These are phyloP conservation scores for Pythium sp. DNA, from an alignment of 352 stramenopile species.

Conservation along the genomic window DNA sequence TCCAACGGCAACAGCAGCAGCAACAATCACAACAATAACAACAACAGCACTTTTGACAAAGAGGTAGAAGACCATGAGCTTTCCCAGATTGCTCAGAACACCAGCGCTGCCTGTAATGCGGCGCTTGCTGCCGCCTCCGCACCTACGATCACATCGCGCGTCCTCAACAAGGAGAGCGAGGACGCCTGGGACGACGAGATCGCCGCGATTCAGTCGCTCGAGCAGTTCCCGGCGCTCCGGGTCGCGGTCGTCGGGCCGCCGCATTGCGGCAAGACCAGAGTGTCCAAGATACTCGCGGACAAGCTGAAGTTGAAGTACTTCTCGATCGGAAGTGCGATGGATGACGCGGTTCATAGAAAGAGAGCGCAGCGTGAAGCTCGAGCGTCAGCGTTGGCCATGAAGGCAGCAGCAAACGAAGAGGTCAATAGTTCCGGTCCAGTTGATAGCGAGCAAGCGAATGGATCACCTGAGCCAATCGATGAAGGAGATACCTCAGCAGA, in stretches of 20 bases:
- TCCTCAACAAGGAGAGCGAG: slow-evolving; percentile 26
- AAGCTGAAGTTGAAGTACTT: slow-evolving; percentile 48
- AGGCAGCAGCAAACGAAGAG: slow-evolving; percentile 10
- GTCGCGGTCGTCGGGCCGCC: slow-evolving; percentile 60
- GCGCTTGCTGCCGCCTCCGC: slow-evolving; percentile 5
- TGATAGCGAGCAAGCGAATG: not conserved
- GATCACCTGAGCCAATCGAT: slow-evolving; percentile 7
- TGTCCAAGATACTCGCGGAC: slow-evolving; percentile 43
- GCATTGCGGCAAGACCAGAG: slow-evolving; percentile 49
- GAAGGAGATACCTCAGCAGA: slow-evolving; percentile 4
- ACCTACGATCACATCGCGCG: slow-evolving; percentile 3
- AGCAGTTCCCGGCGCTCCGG: slow-evolving; percentile 40
- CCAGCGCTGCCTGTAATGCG: not conserved
- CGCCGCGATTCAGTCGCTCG: slow-evolving; percentile 33
- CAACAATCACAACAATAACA: not conserved
- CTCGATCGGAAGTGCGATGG: slow-evolving; percentile 36
- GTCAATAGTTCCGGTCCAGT: not conserved
- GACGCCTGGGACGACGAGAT: slow-evolving; percentile 46
- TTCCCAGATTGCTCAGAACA: not conserved
- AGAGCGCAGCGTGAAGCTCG: not conserved
- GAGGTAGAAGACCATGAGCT: not conserved
- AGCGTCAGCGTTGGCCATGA: not conserved
- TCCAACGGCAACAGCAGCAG: not conserved
- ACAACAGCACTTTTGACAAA: not conserved
- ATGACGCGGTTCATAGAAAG: slow-evolving; percentile 38